A percentile compares a stretch with the other conserved stretches of the same genome.
phyloP scores from a whole-genome alignment of 2,329 filamentous ascomycete genomes.

The Periconia sp. region DNA sequence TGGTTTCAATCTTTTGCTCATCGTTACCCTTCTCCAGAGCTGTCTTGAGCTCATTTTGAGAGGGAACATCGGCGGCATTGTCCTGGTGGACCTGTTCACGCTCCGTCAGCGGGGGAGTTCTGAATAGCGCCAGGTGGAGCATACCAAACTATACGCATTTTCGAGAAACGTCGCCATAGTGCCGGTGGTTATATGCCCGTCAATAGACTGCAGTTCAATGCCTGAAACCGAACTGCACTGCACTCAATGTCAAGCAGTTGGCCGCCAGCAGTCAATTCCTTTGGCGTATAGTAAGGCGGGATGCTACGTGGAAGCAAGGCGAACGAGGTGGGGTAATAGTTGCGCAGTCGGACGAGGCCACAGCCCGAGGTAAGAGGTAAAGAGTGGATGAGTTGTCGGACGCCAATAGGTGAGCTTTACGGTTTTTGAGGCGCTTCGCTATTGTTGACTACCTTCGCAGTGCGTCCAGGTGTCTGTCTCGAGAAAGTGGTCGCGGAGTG shows the following conservation, averaged over 20 bases:
- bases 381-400: slow-evolving; percentile 17
- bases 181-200: slow-evolving; percentile 26
- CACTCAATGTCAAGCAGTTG: slow-evolving; percentile 26
- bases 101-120: slow-evolving; percentile 33
- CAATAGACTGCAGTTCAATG: slow-evolving; percentile 3
- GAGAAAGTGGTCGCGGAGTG: slow-evolving; percentile 31
- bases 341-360: slow-evolving; percentile 14
- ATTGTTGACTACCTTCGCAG: slow-evolving; percentile 27
- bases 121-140: slow-evolving; percentile 28
- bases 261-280: slow-evolving; percentile 37
- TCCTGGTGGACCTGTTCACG: slow-evolving; percentile 73
- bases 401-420: slow-evolving; percentile 18
- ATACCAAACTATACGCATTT: slow-evolving; percentile 84
- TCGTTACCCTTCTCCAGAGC: slow-evolving; percentile 93
- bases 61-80: slow-evolving; percentile 90
- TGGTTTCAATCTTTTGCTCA: slow-evolving; percentile 86
- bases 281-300: slow-evolving; percentile 30
- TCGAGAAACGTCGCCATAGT: slow-evolving; percentile 95
- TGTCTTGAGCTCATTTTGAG: slow-evolving; percentile 85
- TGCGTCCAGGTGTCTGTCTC: slow-evolving; percentile 41
- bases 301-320: slow-evolving; percentile 38
- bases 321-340: slow-evolving; percentile 14
- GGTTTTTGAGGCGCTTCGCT: slow-evolving; percentile 21
- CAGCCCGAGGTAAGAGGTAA: slow-evolving; percentile 7
- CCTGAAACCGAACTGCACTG: slow-evolving; percentile 20